These are phyloP conservation scores for Isatis lusitanica DNA, from an alignment of 441 rosid species.

Conservation along the genomic window DNA sequence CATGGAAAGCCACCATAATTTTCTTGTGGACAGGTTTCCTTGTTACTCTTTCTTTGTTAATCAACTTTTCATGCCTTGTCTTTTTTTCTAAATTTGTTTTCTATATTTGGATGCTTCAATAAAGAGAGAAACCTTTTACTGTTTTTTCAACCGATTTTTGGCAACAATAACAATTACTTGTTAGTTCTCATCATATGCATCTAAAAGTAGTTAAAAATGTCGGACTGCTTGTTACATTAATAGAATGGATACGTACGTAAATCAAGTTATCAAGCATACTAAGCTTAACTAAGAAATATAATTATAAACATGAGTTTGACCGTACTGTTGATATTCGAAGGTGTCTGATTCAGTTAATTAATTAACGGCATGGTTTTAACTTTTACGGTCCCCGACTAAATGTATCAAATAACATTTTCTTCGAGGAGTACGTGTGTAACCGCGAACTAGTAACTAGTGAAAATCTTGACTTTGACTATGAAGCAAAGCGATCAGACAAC, in stretches of 20 bases:
- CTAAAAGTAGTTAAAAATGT: conserved; percentile 6
- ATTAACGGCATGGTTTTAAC: too few species aligned
- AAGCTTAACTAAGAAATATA: neutral
- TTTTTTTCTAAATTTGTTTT: neutral
- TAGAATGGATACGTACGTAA: neutral
- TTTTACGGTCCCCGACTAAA: neutral
- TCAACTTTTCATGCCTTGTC: neutral
- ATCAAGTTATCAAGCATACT: neutral
- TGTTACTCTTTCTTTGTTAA: neutral
- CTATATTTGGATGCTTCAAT: conserved; percentile 27
- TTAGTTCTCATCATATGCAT: neutral
- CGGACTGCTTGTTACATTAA: neutral
- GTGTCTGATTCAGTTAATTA: too few species aligned
- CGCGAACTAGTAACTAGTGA: neutral
- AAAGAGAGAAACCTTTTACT: neutral
- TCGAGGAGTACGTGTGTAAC: neutral
- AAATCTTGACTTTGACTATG: neutral
- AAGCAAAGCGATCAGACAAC: neutral
- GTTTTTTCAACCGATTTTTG: conserved; percentile 16
- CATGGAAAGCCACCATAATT: conserved; percentile 30
- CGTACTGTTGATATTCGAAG: neutral
- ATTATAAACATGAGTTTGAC: neutral
- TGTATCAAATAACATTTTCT: neutral
- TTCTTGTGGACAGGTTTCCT: conserved; percentile 26
- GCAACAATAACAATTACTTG: neutral